Percentiles rank a stretch among this genome's conserved stretches.
phyloP scores from a whole-genome alignment of 805 yeast genomes.

The Yarrowia deformans region DNA sequence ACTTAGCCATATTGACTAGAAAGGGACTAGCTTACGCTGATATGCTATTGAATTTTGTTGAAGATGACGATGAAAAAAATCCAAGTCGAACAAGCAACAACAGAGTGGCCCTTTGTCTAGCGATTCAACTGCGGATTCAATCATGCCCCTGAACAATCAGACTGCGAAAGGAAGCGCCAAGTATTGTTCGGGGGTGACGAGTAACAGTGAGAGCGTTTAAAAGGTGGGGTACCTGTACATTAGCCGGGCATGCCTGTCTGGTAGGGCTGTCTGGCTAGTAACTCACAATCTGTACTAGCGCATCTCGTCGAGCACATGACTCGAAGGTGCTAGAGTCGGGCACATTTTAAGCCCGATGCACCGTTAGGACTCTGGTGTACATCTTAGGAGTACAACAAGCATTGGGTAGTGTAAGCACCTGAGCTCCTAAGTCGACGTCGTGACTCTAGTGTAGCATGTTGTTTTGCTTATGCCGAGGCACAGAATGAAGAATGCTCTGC shows the following conservation, averaged over 20 bases:
- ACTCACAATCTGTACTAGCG: not conserved
- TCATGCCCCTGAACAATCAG: no score
- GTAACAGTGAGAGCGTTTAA: not conserved
- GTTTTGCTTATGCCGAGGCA: not conserved
- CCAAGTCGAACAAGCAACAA: no score
- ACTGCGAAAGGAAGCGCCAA: no score
- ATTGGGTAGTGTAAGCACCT: no score
- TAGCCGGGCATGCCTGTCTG: not conserved
- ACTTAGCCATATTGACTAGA: no score
- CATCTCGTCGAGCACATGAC: not conserved
- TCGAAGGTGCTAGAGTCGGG: not conserved
- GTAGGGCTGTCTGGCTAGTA: not conserved
- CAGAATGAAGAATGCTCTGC: not conserved
- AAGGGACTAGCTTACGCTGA: no score
- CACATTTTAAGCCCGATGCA: conserved; percentile 1
- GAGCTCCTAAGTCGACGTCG: not conserved
- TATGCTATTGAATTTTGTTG: no score
- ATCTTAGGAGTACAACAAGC: not conserved
- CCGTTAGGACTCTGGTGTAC: not conserved
- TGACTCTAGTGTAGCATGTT: not conserved
- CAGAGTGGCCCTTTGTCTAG: no score
- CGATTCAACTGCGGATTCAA: no score
- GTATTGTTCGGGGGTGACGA: not conserved
- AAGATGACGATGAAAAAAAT: no score
- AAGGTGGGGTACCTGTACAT: conserved; percentile 6